phyloP scores from a whole-genome alignment of 1,139 yeast genomes.

The Nakaseomyces nivariensis region DNA sequence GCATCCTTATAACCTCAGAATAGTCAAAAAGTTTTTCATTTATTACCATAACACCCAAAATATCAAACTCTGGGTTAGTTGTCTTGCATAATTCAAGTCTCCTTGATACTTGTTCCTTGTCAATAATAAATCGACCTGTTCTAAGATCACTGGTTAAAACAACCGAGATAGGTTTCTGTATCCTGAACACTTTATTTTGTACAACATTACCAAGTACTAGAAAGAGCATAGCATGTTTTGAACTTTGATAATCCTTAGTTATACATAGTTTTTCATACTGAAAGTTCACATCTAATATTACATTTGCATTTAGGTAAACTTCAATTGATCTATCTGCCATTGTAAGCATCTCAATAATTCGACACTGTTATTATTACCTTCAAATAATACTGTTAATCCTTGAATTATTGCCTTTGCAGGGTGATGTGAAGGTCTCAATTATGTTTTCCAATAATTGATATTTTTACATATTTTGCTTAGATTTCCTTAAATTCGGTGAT shows the following conservation, averaged over 20 bases:
- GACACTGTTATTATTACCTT: too few relatives aligned
- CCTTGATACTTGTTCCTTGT: constrained; percentile 6
- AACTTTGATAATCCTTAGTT: constrained; percentile 5
- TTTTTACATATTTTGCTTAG: too few relatives aligned
- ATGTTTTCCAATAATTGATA: too few relatives aligned
- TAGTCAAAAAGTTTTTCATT: constrained; percentile 10
- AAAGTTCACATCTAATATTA: constrained; percentile 13
- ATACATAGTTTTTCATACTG: constrained; percentile 9
- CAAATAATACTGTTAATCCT: too few relatives aligned
- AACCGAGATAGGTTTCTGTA: neutral
- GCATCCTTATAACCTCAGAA: constrained; percentile 5
- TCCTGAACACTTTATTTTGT: neutral
- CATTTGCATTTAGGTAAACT: neutral
- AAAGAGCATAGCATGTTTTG: neutral
- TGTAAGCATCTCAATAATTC: too few relatives aligned
- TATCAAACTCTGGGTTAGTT: constrained; percentile 7
- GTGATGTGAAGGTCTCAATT: too few relatives aligned
- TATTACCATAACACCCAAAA: constrained; percentile 10
- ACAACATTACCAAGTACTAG: neutral
- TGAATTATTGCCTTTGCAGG: too few relatives aligned
- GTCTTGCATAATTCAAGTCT: constrained; percentile 8
- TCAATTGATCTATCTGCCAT: neutral
- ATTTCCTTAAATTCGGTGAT: too few relatives aligned
- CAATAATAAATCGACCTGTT: constrained; percentile 5
- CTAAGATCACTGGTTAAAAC: neutral